Base-by-base conservation (phyloP, 2,329 filamentous ascomycete species). In the Alternaria sp. region DNA sequence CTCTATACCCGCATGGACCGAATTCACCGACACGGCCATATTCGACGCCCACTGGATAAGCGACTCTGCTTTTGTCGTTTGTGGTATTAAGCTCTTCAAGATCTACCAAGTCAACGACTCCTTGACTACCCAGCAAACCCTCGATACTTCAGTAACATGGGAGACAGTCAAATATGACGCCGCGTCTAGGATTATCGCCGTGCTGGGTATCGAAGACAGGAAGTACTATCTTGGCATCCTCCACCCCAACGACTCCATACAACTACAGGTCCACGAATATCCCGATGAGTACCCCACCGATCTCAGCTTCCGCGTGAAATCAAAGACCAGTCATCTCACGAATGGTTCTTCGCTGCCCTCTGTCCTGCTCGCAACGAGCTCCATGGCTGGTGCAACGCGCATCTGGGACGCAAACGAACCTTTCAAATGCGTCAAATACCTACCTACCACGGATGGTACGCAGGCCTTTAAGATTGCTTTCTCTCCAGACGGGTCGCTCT, bases 21-120 rank as follows among this genome's bases (percentile, higher is more conserved):
- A 80, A 18, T 82, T 82, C 53, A 79, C 78, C 10, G 79, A 82
- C 21, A 76, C 77, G 5, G 76, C 76, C 57, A 78, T 84, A 2
- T 73, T 80, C 25, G 83, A 84, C 61, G 82, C 80, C 2, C 76
- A 78, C 12, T 84, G 83, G 82, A 80, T 80, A 44, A 79, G 72
- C 47, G 78, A 82, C 14, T 76, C 79, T 4, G 74, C 75, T 2
- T 84, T 85, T 63, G 75, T 82, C 10, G 80, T 84, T 11, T 83
- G 81, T 57, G 82, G 83, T 11, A 78, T 79, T 9, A 71, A 78
- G 21, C 70, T 80, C 4, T 75, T 82, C 56, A 77, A 79, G 25
- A 72, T 79, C 5, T 82, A 81, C 69, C 72, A 80, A 18, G 73
- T 82, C 21, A 68, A 65, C 26, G 71, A 78, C 0, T 55, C 64